A percentile compares a stretch with the other conserved stretches of the same genome.
Conservation (phyloP, 306 rosid genomes). For the Prunus dulcis region DNA sequence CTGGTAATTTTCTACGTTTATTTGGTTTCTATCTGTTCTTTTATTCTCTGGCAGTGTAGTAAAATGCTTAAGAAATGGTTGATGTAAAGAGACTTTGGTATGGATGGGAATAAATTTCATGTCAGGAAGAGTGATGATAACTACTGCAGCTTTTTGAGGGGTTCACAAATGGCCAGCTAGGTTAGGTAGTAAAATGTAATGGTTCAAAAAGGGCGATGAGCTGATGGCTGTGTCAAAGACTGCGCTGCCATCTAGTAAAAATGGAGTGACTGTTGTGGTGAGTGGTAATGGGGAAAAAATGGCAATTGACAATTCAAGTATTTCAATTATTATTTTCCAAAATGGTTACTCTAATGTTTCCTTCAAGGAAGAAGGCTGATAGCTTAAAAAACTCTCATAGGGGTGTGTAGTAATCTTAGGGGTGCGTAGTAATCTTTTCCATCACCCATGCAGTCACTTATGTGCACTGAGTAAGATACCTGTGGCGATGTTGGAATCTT, state of each 20-base stretch:
- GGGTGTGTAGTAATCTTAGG: not conserved
- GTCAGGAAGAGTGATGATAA: not conserved
- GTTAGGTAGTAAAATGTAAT: not conserved
- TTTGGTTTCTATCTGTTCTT: too few species aligned
- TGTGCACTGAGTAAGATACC: not conserved
- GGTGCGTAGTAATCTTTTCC: not conserved
- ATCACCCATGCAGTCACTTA: not conserved
- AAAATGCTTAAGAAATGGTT: not conserved
- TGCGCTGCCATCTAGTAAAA: not conserved
- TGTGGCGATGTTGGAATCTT: not conserved
- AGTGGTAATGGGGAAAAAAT: not conserved
- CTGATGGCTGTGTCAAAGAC: conserved; percentile 1
- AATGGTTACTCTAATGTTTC: not conserved
- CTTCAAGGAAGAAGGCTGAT: not conserved
- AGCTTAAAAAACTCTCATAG: not conserved
- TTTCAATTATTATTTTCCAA: not conserved
- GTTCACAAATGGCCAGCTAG: not conserved
- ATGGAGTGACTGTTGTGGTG: not conserved
- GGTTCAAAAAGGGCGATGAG: not conserved
- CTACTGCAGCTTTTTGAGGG: not conserved
- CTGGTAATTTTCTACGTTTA: not conserved
- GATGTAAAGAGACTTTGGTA: too few species aligned
- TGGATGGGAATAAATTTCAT: not conserved
- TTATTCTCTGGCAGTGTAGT: not conserved
- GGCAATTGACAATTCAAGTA: not conserved